A percentile compares a stretch with the other conserved stretches of the same genome.
phyloP scores from a whole-genome alignment of 2,329 filamentous ascomycete genomes.

The Alternaria atra region DNA sequence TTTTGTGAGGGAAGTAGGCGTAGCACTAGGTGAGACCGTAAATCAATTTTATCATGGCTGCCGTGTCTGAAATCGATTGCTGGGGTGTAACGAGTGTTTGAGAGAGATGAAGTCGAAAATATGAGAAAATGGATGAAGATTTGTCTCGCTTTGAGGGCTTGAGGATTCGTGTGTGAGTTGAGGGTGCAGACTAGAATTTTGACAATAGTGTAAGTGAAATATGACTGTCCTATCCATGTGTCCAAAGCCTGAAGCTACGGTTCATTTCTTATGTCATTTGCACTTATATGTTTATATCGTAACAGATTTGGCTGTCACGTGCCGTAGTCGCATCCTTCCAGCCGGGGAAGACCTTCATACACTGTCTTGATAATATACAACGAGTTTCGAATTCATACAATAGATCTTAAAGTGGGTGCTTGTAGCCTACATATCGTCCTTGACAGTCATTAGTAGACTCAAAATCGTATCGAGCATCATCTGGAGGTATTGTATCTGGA shows the following conservation, averaged over 20 bases:
- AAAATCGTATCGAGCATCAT: neutral
- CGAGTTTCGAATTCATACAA: neutral
- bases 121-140: neutral
- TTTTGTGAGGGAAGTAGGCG: neutral
- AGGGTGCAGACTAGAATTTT: no score
- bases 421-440: neutral
- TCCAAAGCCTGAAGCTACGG: neutral
- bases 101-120: neutral
- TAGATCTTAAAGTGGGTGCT: neutral
- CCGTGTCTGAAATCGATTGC: neutral
- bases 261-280: neutral
- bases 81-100: neutral
- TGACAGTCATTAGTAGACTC: neutral
- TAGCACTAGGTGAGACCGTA: neutral
- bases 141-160: no score
- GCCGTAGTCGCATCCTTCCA: rapidly evolving
- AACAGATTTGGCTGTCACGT: neutral
- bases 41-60: neutral
- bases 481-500: neutral
- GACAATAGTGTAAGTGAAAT: neutral
- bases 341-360: neutral
- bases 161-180: no score
- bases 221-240: neutral
- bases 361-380: neutral
- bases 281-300: no score